phyloP scores from a whole-genome alignment of 371 early-diverging fungal genomes.

The Rhizopus microsporus region DNA sequence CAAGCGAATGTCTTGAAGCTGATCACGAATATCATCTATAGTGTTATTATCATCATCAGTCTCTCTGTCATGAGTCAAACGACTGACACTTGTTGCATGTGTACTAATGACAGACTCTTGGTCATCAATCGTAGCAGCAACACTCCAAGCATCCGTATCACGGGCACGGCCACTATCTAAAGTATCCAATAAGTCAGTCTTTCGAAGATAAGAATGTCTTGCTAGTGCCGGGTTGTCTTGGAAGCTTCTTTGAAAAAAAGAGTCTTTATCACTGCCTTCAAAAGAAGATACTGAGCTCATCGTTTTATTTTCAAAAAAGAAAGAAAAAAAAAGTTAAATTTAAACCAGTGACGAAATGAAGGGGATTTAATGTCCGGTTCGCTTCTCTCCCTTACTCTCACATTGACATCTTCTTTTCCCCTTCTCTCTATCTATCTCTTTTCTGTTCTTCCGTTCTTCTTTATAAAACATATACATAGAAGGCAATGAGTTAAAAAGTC shows the following conservation, averaged over 20 bases:
- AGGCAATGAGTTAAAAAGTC: not conserved
- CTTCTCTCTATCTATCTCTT: too few species aligned
- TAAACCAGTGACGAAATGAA: not conserved
- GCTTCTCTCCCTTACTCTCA: too few species aligned
- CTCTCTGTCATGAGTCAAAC: constrained; percentile 26
- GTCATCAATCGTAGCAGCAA: constrained; percentile 56
- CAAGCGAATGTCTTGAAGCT: constrained; percentile 18
- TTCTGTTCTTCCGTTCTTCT: too few species aligned
- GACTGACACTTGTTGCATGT: constrained; percentile 31
- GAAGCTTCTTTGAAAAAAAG: constrained; percentile 32
- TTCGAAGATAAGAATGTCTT: constrained; percentile 47
- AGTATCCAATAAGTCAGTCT: constrained; percentile 52
- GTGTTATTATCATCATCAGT: constrained; percentile 31
- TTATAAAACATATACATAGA: too few species aligned
- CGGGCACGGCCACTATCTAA: constrained; percentile 36
- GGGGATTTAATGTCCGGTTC: not conserved
- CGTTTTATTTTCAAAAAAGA: not conserved
- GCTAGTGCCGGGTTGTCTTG: constrained; percentile 26
- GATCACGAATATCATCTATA: constrained; percentile 30
- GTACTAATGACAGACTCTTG: constrained; percentile 53
- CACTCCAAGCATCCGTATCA: constrained; percentile 56
- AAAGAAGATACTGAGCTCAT: constrained; percentile 54
- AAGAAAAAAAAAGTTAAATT: constrained; percentile 8
- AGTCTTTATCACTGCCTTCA: constrained; percentile 52
- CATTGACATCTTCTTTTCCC: too few species aligned